Percentiles rank a stretch among this genome's conserved stretches.
phyloP scores from a whole-genome alignment of 495 filamentous ascomycete genomes.

The Neurospora sp. region DNA sequence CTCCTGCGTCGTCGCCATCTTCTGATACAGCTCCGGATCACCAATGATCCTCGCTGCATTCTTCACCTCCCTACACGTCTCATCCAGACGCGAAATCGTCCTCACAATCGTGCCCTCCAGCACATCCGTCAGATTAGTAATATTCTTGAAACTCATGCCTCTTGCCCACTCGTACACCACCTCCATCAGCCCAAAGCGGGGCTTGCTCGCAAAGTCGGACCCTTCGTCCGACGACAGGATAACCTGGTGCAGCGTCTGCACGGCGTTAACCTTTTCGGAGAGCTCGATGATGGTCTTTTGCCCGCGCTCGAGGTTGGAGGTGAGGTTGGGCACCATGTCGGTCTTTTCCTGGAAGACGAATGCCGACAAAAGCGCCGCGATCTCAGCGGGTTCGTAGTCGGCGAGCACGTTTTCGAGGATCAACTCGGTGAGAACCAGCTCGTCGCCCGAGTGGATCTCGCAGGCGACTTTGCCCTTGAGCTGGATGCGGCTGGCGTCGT shows the following conservation, averaged over 20 bases:
- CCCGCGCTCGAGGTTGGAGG: conserved; percentile 70
- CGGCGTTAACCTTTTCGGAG: conserved; percentile 79
- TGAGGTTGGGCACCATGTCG: conserved; percentile 71
- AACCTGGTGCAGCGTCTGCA: conserved; percentile 82
- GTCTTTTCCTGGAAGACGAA: conserved; percentile 99
- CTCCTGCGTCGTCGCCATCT: conserved; percentile 96
- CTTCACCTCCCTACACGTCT: conserved; percentile 95
- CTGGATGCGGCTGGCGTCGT: conserved; percentile 71
- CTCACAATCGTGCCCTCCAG: conserved; percentile 94
- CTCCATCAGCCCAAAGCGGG: conserved; percentile 87
- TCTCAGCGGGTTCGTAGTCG: conserved; percentile 92
- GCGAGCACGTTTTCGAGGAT: conserved; percentile 94
- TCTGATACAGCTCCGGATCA: conserved; percentile 84
- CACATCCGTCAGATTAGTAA: conserved; percentile 92
- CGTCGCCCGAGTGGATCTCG: conserved; percentile 95
- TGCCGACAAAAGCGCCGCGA: conserved; percentile 74
- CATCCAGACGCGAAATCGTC: conserved; percentile 83
- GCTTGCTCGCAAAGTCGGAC: conserved; percentile 80
- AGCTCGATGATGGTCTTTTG: conserved; percentile 78
- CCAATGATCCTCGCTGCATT: conserved; percentile 93
- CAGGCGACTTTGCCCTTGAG: conserved; percentile 97
- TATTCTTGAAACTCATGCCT: conserved; percentile 96
- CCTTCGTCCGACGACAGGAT: conserved; percentile 79
- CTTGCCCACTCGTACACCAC: conserved; percentile 98
- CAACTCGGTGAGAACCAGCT: conserved; percentile 93